phyloP scores from a whole-genome alignment of 2,329 filamentous ascomycete genomes.

The Hypoxylon sp. region DNA sequence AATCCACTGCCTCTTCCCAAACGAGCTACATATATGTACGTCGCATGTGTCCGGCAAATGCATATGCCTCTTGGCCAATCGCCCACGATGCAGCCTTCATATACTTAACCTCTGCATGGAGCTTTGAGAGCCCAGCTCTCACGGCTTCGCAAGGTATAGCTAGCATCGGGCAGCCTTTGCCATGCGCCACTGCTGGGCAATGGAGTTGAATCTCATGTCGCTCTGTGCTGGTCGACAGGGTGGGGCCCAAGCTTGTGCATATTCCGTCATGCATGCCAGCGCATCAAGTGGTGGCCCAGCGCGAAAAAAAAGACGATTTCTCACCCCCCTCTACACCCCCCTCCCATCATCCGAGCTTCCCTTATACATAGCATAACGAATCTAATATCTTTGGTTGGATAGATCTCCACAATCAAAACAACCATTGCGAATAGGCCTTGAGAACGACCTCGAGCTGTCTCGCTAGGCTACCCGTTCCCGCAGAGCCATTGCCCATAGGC shows the following conservation, averaged over 20 bases:
- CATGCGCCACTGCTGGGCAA: slow-evolving; percentile 54
- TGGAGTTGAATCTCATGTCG: slow-evolving; percentile 53
- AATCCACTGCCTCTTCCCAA: slow-evolving; percentile 51
- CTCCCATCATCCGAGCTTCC: slow-evolving; percentile 57
- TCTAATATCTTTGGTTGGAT: slow-evolving; percentile 61
- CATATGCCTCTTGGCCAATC: slow-evolving; percentile 51
- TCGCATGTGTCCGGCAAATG: slow-evolving; percentile 51
- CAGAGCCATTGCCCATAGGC: slow-evolving; percentile 50
- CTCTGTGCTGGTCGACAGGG: slow-evolving; percentile 59
- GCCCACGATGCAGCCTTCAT: slow-evolving; percentile 49
- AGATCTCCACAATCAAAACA: slow-evolving; percentile 58
- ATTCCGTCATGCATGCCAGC: slow-evolving; percentile 73
- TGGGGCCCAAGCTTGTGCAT: slow-evolving; percentile 66
- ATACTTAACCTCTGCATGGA: slow-evolving; percentile 43
- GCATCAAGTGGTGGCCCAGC: slow-evolving; percentile 65
- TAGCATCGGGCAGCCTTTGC: slow-evolving; percentile 53
- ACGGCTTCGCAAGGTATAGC: slow-evolving; percentile 40
- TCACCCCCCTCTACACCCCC: slow-evolving; percentile 51
- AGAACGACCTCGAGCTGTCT: slow-evolving; percentile 55
- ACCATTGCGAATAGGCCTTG: slow-evolving; percentile 52
- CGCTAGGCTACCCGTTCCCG: slow-evolving; percentile 55
- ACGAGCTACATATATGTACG: slow-evolving; percentile 50
- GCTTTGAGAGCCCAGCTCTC: slow-evolving; percentile 48
- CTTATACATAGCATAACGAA: slow-evolving; percentile 58
- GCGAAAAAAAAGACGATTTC: slow-evolving; percentile 58